Conservation (phyloP, 2,329 filamentous ascomycete species). For the Hymenoscyphus infarciens region DNA sequence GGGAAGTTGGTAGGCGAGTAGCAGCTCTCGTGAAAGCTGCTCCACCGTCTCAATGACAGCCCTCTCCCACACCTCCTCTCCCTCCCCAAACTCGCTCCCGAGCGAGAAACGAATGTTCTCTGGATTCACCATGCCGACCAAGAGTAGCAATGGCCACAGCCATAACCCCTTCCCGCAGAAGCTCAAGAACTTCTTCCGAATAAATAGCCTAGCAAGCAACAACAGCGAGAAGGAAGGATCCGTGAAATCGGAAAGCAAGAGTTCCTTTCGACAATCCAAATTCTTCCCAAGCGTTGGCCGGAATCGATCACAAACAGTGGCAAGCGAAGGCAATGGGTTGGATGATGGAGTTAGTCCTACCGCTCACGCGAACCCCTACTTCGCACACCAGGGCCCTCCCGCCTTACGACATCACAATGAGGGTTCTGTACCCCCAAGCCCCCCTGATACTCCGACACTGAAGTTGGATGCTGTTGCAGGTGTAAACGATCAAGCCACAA, state of each 20-base stretch:
- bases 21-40: conserved; percentile 33
- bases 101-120: conserved; percentile 36
- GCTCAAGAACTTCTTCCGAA: conserved; percentile 69
- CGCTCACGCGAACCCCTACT: conserved; percentile 94
- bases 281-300: conserved; percentile 86
- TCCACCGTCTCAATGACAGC: conserved; percentile 30
- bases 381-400: conserved; percentile 91
- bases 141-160: conserved; percentile 49
- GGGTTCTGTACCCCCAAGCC: conserved; percentile 86
- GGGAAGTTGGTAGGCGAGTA: conserved; percentile 16
- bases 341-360: conserved; percentile 90
- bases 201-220: conserved; percentile 47
- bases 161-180: conserved; percentile 63
- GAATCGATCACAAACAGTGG: conserved; percentile 84
- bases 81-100: conserved; percentile 23
- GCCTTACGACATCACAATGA: conserved; percentile 93
- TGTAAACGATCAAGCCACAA: conserved; percentile 61
- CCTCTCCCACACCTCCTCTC: conserved; percentile 29
- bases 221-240: conserved; percentile 39
- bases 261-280: conserved; percentile 74
- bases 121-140: conserved; percentile 40
- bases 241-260: conserved; percentile 36
- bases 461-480: conserved; percentile 68
- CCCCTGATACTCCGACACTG: conserved; percentile 81
- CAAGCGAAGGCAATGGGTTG: conserved; percentile 86